Evolutionary conservation across 148 eudicot species (phyloP), one percentile per base, ranked within the genome.

Genomic region (Heliamphora exappendiculata): DNA sequence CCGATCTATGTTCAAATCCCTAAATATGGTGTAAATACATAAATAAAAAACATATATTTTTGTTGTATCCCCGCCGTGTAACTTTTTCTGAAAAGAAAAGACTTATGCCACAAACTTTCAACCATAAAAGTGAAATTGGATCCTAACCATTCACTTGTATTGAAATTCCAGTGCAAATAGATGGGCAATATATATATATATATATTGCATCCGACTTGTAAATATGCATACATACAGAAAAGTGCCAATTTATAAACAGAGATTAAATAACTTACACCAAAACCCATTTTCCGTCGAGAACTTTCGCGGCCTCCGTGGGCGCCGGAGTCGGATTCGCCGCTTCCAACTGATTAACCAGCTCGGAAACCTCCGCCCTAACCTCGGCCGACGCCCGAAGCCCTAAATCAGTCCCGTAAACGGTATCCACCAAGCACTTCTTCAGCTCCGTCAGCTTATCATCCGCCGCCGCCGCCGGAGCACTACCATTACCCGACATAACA

Each of bases 271-370:
- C 99, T 93, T 81, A 96, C 98, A 91, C 78, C 79, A 96, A 86
- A 81, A 96, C 71, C 99, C 99, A 96, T n/a, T 91, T 92, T 42
- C 97, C 99, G 72, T 85, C 94, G 51, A 96, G 93, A 86, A 91
- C 81, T 13, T 82, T 91, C 11, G 85, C 57, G 0, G 78, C 81
- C 78, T 86, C 93, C 0, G 88, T 87, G 14, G 97, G 93, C 19
- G 85, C 89, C 4, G 88, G 85, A 72, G 77, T 80, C 19, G 98
- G 99, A 80, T 96, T 96, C 20, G 62, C 79, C 12, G 98, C 97
- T 85, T 95, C 98, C 47, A 95, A 77, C 85, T 87, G 97, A 53
- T 54, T 78, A 41, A 93, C 88, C 41, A 95, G 78, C 87, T 95
- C 99, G 37, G 83, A 71, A 4, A 85, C 87, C 90, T 95, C 99